A percentile compares a stretch with the other conserved stretches of the same genome.
Evolutionary conservation across 352 stramenopile species (phyloP).

Genomic region (Proteromonas lacertae): DNA sequence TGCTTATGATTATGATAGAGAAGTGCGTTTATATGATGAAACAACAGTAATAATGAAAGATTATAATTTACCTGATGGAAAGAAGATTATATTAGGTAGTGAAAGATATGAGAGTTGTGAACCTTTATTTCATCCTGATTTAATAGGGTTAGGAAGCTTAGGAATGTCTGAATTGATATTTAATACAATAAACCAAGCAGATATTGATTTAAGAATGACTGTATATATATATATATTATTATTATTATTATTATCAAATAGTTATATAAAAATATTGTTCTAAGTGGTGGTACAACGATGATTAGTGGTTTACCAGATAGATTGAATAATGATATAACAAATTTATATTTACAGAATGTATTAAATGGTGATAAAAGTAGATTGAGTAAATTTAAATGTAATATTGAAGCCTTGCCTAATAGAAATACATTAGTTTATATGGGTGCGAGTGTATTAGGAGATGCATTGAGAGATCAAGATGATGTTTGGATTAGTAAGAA

Average conservation of each 20-base stretch:
- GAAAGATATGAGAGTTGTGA: conserved; percentile 78
- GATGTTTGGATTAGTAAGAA: conserved; percentile 69
- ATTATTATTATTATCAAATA: neutral
- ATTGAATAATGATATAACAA: conserved; percentile 34
- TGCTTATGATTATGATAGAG: conserved; percentile 35
- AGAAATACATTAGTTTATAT: conserved; percentile 78
- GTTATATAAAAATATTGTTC: too few relatives aligned
- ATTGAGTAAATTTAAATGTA: conserved; percentile 58
- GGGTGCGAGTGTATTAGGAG: conserved; percentile 50
- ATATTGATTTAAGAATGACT: conserved; percentile 56
- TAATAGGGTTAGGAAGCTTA: conserved; percentile 76
- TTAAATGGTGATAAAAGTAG: conserved; percentile 15
- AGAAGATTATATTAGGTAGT: conserved; percentile 48
- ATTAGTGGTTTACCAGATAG: conserved; percentile 63
- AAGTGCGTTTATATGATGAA: conserved; percentile 24
- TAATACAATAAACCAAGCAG: conserved; percentile 83
- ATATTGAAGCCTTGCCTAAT: conserved; percentile 68
- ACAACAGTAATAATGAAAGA: conserved; percentile 54
- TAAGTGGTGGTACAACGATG: conserved; percentile 68
- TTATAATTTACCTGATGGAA: conserved; percentile 71
- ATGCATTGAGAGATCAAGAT: conserved; percentile 63
- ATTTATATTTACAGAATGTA: conserved; percentile 15
- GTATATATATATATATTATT: conserved; percentile 91
- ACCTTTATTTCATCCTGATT: conserved; percentile 68
- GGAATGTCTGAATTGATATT: conserved; percentile 83